phyloP scores from a whole-genome alignment of 805 yeast genomes.

The Candida sphagnicola region DNA sequence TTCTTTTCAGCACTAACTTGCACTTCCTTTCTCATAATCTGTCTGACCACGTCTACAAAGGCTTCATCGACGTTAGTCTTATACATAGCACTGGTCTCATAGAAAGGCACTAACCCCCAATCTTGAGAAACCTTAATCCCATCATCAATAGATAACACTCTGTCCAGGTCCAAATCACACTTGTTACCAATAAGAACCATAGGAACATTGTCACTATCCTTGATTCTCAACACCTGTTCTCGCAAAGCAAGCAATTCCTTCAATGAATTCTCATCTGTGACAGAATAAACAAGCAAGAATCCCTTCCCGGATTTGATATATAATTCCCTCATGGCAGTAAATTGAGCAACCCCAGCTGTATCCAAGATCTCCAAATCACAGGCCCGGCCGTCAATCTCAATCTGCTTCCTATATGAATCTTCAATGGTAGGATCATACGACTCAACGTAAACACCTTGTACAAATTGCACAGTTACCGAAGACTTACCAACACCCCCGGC shows the following conservation, averaged over 20 bases:
- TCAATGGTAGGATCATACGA: slow-evolving; percentile 96
- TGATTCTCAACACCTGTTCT: slow-evolving; percentile 80
- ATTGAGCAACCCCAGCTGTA: slow-evolving; percentile 75
- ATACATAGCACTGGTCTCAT: slow-evolving; percentile 90
- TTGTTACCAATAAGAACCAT: slow-evolving; percentile 91
- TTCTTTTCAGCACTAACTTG: slow-evolving; percentile 42
- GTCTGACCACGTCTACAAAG: slow-evolving; percentile 83
- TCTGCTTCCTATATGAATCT: slow-evolving; percentile 87
- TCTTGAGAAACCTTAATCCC: slow-evolving; percentile 79
- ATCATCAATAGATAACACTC: slow-evolving; percentile 74
- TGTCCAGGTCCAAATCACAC: slow-evolving; percentile 73
- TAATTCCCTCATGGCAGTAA: slow-evolving; percentile 90
- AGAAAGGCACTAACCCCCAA: slow-evolving; percentile 89
- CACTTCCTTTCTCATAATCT: slow-evolving; percentile 75
- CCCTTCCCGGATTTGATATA: slow-evolving; percentile 87
- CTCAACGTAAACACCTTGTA: slow-evolving; percentile 85
- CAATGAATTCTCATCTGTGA: slow-evolving; percentile 60
- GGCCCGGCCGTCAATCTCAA: slow-evolving; percentile 82
- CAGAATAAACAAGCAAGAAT: slow-evolving; percentile 54
- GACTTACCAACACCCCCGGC: slow-evolving; percentile 98
- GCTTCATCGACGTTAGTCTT: slow-evolving; percentile 89
- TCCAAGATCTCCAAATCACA: slow-evolving; percentile 73
- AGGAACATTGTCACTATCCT: slow-evolving; percentile 73
- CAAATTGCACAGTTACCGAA: slow-evolving; percentile 87
- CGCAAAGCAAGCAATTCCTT: slow-evolving; percentile 74